A percentile compares a stretch with the other conserved stretches of the same genome.
Conservation (phyloP, 164 flowering plant species). For the grape (Vitis vinifera) region ASM3070453v1 NC_081810.1:5087501-5088000, state of each 20-base stretch:
- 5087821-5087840: conserved; percentile 81
- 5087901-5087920: conserved; percentile 87
- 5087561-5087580: conserved; percentile 84
- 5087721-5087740: neutral
- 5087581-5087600: conserved; percentile 98
- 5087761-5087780: too few relatives aligned
- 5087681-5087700: conserved; percentile 72
- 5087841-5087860: conserved; percentile 52
- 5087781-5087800: too few relatives aligned
- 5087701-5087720: conserved; percentile 33
- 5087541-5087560: conserved; percentile 84
- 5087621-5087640: conserved; percentile 69
- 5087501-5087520: conserved; percentile 69
- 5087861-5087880: conserved; percentile 79
- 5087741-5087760: neutral
- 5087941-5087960: conserved; percentile 63
- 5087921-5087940: conserved; percentile 88
- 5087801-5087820: conserved; percentile 67
- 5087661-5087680: conserved; percentile 91
- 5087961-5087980: conserved; percentile 66
- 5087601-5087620: conserved; percentile 70
- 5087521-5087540: conserved; percentile 93
- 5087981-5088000: conserved; percentile 78
- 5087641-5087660: conserved; percentile 76
- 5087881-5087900: conserved; percentile 78